Percentiles rank a stretch among this genome's conserved stretches.
Conservation (phyloP, 768 basidiomycete genomes). For the Podaxis sp. region DNA sequence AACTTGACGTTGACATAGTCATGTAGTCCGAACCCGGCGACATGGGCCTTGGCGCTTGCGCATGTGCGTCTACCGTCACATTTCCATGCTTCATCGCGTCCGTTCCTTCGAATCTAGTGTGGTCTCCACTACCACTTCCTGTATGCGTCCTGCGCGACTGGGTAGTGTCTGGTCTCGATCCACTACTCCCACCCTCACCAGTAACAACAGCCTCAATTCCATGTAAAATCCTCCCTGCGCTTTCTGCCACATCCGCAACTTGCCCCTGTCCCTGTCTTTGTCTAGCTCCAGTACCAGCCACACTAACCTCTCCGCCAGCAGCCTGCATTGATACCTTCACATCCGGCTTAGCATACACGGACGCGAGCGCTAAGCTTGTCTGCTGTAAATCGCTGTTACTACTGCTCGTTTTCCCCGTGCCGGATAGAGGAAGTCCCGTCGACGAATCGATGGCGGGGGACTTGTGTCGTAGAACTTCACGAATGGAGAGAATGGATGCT, state of each 20-base stretch:
- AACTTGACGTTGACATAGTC: slow-evolving; percentile 16
- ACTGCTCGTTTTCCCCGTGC: background rate
- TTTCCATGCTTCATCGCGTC: background rate
- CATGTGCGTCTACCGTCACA: background rate
- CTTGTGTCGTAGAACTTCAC: slow-evolving; percentile 59
- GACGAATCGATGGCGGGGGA: slow-evolving; percentile 9
- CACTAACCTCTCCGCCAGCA: slow-evolving; percentile 45
- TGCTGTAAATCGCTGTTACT: slow-evolving; percentile 4
- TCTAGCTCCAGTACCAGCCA: slow-evolving; percentile 7
- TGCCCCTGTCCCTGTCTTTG: slow-evolving; percentile 17
- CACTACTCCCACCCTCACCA: slow-evolving; percentile 21
- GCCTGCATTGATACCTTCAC: slow-evolving; percentile 48
- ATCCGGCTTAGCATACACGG: slow-evolving; percentile 54
- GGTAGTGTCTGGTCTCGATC: background rate
- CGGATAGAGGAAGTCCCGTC: background rate
- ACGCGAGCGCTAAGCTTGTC: slow-evolving; percentile 33
- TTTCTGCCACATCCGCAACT: slow-evolving; percentile 20
- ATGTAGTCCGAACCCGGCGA: background rate
- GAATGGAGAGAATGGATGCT: slow-evolving; percentile 50
- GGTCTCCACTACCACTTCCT: background rate
- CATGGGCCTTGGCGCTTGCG: background rate
- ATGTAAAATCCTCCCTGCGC: slow-evolving; percentile 38
- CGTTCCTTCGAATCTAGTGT: background rate
- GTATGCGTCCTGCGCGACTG: background rate
- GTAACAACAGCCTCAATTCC: slow-evolving; percentile 27